Evolutionary conservation across 495 filamentous ascomycete species (phyloP).

Genomic region (Penicillium waksmanii): DNA sequence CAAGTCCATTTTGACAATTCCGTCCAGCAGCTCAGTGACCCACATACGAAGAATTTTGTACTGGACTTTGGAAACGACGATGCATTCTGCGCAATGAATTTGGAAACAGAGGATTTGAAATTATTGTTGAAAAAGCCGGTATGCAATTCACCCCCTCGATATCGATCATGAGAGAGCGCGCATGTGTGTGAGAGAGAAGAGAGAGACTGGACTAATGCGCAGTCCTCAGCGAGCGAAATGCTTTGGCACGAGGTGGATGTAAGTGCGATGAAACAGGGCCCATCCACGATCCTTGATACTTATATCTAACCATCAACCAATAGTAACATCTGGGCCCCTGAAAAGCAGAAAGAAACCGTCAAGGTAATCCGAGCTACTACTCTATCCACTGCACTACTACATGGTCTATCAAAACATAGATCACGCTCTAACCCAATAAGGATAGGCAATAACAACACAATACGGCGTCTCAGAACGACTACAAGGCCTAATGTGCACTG

Average conservation of each 20-base stretch:
- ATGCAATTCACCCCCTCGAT: conserved; percentile 6
- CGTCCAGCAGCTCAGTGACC: conserved; percentile 37
- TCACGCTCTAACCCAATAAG: neutral
- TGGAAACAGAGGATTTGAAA: conserved; percentile 51
- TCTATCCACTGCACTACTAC: neutral
- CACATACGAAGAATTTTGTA: conserved; percentile 63
- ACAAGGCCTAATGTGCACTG: conserved; percentile 65
- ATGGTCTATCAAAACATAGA: neutral
- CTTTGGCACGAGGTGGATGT: conserved; percentile 71
- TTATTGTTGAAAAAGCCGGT: conserved; percentile 38
- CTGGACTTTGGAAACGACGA: conserved; percentile 70
- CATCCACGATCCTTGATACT: neutral
- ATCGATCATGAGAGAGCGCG: too few relatives aligned
- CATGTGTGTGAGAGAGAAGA: too few relatives aligned
- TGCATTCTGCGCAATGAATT: conserved; percentile 64
- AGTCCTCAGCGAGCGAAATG: conserved; percentile 39
- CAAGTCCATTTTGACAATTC: conserved; percentile 45
- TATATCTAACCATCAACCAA: neutral
- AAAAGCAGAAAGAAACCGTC: conserved; percentile 59
- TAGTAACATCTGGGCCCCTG: conserved; percentile 75
- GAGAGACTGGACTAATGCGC: neutral
- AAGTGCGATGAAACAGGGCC: conserved; percentile 26
- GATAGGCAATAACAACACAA: conserved; percentile 45
- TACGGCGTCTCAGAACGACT: conserved; percentile 73
- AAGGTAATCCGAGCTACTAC: conserved; percentile 31